Percentiles rank a stretch among this genome's conserved stretches.
Conservation (phyloP, 306 rosid species). For the Urtica urens region DNA sequence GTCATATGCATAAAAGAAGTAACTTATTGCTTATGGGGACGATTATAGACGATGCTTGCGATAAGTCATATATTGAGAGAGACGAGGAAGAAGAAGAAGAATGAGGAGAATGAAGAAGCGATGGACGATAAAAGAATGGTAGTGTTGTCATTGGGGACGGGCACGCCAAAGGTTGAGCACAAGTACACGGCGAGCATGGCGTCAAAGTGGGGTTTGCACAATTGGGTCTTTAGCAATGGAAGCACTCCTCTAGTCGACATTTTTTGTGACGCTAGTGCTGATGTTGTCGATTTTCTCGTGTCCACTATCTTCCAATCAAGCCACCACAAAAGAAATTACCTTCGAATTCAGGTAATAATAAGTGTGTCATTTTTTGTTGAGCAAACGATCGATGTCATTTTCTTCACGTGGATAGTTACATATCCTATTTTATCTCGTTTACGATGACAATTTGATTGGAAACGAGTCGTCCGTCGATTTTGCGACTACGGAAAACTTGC, state of each 20-base stretch:
- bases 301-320: slow-evolving; percentile 26
- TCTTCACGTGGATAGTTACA: no score
- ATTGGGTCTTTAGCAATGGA: slow-evolving; percentile 21
- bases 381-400: no score
- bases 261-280: slow-evolving; percentile 25
- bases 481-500: background rate
- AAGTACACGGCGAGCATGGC: slow-evolving; percentile 24
- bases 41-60: slow-evolving; percentile 25
- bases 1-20: background rate
- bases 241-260: slow-evolving; percentile 27
- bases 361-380: background rate
- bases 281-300: slow-evolving; percentile 31
- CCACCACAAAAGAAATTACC: slow-evolving; percentile 15
- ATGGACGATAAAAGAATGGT: slow-evolving; percentile 13
- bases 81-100: background rate
- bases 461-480: background rate
- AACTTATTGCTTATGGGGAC: no score
- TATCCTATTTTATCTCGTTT: no score
- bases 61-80: slow-evolving; percentile 17
- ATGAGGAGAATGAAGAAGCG: background rate
- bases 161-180: slow-evolving; percentile 19
- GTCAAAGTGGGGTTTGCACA: slow-evolving; percentile 24
- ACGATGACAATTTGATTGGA: background rate
- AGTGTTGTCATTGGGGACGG: slow-evolving; percentile 31
- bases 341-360: slow-evolving; percentile 32